These are phyloP conservation scores for Grosmannia penicillata DNA, from an alignment of 2,329 filamentous ascomycete genomes.

Conservation along the genomic window DNA sequence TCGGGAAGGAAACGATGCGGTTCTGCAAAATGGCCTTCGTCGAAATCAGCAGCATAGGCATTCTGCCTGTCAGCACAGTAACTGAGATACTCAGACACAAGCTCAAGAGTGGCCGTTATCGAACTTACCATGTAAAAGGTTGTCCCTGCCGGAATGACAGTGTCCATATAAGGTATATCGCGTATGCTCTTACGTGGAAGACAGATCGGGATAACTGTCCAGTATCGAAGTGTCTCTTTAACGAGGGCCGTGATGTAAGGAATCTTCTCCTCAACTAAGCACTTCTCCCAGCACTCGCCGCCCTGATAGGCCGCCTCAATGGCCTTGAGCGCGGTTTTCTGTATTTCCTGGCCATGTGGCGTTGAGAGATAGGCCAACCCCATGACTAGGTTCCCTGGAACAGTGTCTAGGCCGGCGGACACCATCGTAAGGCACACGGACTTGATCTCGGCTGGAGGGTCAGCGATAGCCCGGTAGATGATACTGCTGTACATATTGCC, in stretches of 20 bases:
- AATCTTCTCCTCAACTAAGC: slow-evolving; percentile 58
- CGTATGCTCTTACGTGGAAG: slow-evolving; percentile 58
- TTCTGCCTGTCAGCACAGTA: slow-evolving; percentile 28
- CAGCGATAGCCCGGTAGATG: too few species aligned
- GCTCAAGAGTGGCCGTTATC: background rate
- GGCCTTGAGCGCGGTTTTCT: slow-evolving; percentile 51
- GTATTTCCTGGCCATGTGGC: slow-evolving; percentile 50
- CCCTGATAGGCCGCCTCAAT: slow-evolving; percentile 59
- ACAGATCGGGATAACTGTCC: slow-evolving; percentile 66
- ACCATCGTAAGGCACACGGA: slow-evolving; percentile 66
- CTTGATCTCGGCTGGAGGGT: slow-evolving; percentile 47
- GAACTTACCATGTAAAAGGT: slow-evolving; percentile 53
- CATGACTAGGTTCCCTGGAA: slow-evolving; percentile 69
- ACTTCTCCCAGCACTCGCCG: slow-evolving; percentile 59
- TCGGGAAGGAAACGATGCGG: slow-evolving; percentile 51
- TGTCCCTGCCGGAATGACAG: slow-evolving; percentile 57
- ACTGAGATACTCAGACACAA: background rate
- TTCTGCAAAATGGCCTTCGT: slow-evolving; percentile 49
- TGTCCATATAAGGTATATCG: slow-evolving; percentile 52
- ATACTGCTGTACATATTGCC: too few species aligned
- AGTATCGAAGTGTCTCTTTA: slow-evolving; percentile 66
- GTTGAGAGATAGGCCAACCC: slow-evolving; percentile 60
- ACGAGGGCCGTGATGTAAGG: slow-evolving; percentile 64
- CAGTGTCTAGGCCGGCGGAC: slow-evolving; percentile 65
- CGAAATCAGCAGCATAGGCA: slow-evolving; percentile 61